Evolutionary conservation across 2,329 filamentous ascomycete genomes (phyloP).

Genomic region (Orbilia oligospora): DNA sequence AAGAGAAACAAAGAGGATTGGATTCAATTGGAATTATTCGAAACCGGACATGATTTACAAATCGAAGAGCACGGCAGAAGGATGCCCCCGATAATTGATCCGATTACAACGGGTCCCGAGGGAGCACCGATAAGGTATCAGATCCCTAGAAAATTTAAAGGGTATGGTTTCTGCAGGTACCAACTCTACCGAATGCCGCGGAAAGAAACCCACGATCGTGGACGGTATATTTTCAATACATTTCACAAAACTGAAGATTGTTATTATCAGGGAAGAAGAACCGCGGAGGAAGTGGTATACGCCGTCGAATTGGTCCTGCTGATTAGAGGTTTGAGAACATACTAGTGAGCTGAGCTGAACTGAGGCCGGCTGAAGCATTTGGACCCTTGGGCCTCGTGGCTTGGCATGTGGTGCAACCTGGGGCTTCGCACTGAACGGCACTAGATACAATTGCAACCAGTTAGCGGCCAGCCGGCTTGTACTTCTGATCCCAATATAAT

Average conservation of each 20-base stretch:
- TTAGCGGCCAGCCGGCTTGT: no score
- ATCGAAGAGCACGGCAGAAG: neutral
- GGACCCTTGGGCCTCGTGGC: neutral
- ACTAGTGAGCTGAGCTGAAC: no score
- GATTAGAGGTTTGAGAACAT: neutral
- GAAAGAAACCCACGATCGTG: slow-evolving; percentile 38
- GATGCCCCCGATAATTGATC: neutral
- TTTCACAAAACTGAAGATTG: slow-evolving; percentile 19
- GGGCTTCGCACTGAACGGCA: no score
- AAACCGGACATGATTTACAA: slow-evolving; percentile 3
- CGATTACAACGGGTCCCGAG: neutral
- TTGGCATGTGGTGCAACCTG: neutral
- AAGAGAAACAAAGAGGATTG: neutral
- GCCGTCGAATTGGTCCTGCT: neutral
- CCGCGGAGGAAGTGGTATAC: slow-evolving; percentile 34
- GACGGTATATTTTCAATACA: slow-evolving; percentile 49
- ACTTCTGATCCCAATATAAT: no score
- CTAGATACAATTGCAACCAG: no score
- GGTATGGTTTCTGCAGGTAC: neutral
- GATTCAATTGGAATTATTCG: slow-evolving; percentile 21
- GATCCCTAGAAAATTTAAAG: neutral
- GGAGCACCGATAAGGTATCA: neutral
- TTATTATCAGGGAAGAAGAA: slow-evolving; percentile 44
- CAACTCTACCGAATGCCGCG: neutral
- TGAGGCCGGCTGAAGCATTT: neutral